Base-by-base conservation (phyloP, 805 yeast genomes). In the Candida chauliodis region DNA sequence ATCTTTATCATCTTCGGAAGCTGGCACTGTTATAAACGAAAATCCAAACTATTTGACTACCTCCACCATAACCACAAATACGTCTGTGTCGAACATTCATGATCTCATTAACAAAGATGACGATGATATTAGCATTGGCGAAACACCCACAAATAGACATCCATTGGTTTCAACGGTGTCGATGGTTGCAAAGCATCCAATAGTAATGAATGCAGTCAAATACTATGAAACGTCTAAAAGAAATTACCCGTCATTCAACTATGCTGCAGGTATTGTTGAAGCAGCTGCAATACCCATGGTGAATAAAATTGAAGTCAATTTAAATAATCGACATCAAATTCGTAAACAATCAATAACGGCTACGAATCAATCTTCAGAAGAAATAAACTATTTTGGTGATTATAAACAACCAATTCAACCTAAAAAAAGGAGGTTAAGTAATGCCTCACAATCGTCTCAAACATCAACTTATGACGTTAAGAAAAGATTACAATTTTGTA, bases 401-500 rank as follows among this genome's bases (percentile, higher is more conserved):
- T n/a, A 41, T 30, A 41, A 41, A 26, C 37, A 34, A 34, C 22
- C 9, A 23, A 4, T 11, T 5, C 34, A 30, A 30, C 42, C 35
- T 18, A 42, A 34, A 37, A 61, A 35, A 53, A 52, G 55, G 53
- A 41, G 55, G 55, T 56, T 40, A 53, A 45, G 41, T 5, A 30
- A 38, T 20, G 37, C 37, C 3, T 32, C 34, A 14, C 18, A 15
- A 35, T 21, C 35, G 36, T 25, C 43, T 4, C 5, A 11, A 22
- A 10, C n/a, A 4, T 34, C 37, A 13, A 17, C 24, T 6, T 20
- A 38, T 40, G 95, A 87, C 51, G 82, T 90, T 18, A 76, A 86
- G 43, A 81, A 81, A 47, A 73, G 90, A 46, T 55, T 89, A 33
- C 80, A 84, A 25, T 84, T 91, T 52, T 79, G 95, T 50, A 69